These are phyloP conservation scores for Nannochloropsis gaditana DNA, from an alignment of 108 stramenopile genomes.

Conservation along the genomic window DNA sequence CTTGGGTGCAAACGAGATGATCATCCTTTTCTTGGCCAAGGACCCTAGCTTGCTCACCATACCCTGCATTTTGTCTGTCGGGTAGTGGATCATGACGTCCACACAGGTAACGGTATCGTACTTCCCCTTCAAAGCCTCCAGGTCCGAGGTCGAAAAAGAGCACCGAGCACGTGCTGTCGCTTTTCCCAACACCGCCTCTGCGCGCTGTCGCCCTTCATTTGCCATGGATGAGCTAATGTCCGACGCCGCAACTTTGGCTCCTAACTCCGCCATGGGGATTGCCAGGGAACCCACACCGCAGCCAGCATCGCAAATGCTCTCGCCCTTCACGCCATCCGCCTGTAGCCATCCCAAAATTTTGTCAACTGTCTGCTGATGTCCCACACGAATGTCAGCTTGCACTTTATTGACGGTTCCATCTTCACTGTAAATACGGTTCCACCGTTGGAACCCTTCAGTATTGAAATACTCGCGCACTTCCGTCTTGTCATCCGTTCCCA, in stretches of 20 bases:
- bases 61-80: slow-evolving; percentile 83
- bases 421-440: slow-evolving; percentile 68
- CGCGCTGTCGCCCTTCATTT: slow-evolving; percentile 61
- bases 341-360: slow-evolving; percentile 85
- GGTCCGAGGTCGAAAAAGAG: slow-evolving; percentile 82
- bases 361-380: slow-evolving; percentile 89
- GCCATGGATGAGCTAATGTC: slow-evolving; percentile 90
- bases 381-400: slow-evolving; percentile 86
- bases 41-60: slow-evolving; percentile 76
- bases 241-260: slow-evolving; percentile 73
- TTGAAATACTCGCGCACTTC: slow-evolving; percentile 96
- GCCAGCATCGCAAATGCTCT: slow-evolving; percentile 46
- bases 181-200: neutral
- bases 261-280: slow-evolving; percentile 85
- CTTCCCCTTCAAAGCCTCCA: slow-evolving; percentile 78
- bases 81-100: slow-evolving; percentile 96
- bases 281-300: slow-evolving; percentile 64
- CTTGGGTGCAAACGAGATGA: slow-evolving; percentile 91
- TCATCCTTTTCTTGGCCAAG: slow-evolving; percentile 70
- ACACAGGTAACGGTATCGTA: slow-evolving; percentile 93
- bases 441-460: slow-evolving; percentile 92
- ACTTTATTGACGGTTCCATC: slow-evolving; percentile 46
- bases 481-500: slow-evolving; percentile 71
- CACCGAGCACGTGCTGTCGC: neutral
- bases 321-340: slow-evolving; percentile 64